Base-by-base conservation (phyloP, 148 eudicot species). In the Beta vulgaris region DNA sequence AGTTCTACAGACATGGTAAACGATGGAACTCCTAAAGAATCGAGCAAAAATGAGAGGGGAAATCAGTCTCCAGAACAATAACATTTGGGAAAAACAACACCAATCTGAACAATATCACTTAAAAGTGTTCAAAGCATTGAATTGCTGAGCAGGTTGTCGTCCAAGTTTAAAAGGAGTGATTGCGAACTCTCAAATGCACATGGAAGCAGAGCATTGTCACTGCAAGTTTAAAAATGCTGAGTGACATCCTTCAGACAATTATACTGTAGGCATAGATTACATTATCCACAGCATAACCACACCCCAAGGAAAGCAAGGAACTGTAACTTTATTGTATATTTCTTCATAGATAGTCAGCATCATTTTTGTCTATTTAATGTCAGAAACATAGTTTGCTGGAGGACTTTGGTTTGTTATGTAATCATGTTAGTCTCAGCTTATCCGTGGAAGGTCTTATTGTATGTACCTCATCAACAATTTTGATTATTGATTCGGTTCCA, bases 1-100 rank as follows among this genome's bases (percentile, higher is more conserved):
- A 66, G 58, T 54, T 19, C 84, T 9, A 44, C 57, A 25, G 18
- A 69, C 49, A 26, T 68, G 25, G 73, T 75, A 35, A 82, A 76
- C 26, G 77, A 74, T 32, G 48, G 31, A 1, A 40, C 75, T 26
- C 66, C 40, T 40, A 69, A 71, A 67, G 65, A 79, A 71, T 43
- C 73, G 4, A 85, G 79, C 57, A 65, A 68, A 67, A 48, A 15
- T 54, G 81, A 71, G 18, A 34, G 60, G 40, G 81, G 72, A 73
- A 71, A 42, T 42, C 57, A 51, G 65, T 59, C 70, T 40, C 62
- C 46, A 39, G 54, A 57, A 76, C 46, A 65, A 58, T 58, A 68
- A 60, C 66, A 65, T 59, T 31, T 25, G 71, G 23, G 29, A 40
- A 11, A 2, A n/a, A 7, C 1, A 21, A 31, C 14, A 40, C 69